These are phyloP conservation scores for Aspergillus bertholletiae DNA, from an alignment of 495 filamentous ascomycete genomes.

Conservation along the genomic window DNA sequence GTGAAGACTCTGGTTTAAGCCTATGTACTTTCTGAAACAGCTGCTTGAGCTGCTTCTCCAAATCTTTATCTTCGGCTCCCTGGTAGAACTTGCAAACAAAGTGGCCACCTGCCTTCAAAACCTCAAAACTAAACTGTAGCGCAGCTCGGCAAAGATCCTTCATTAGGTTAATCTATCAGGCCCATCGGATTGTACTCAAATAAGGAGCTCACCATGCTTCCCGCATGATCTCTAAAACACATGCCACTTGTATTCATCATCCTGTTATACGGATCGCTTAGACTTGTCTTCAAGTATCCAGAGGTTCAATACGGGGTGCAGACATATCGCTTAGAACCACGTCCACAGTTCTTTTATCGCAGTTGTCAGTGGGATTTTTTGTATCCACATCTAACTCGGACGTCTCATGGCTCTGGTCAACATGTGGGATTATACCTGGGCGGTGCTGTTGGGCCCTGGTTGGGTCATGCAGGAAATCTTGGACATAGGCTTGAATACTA, in stretches of 20 bases:
- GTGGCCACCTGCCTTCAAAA: slow-evolving; percentile 74
- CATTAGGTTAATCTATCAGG: slow-evolving; percentile 23
- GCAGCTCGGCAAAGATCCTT: slow-evolving; percentile 84
- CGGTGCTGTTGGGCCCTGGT: slow-evolving; percentile 51
- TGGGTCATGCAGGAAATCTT: slow-evolving; percentile 66
- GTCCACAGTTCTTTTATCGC: slow-evolving; percentile 64
- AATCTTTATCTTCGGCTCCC: slow-evolving; percentile 73
- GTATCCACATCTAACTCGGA: slow-evolving; percentile 6
- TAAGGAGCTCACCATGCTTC: slow-evolving; percentile 76
- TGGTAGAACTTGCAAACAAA: slow-evolving; percentile 99
- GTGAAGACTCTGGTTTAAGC: slow-evolving; percentile 86
- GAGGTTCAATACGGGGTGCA: slow-evolving; percentile 80
- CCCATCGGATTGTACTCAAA: no score
- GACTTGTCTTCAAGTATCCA: slow-evolving; percentile 75
- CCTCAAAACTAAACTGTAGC: slow-evolving; percentile 76
- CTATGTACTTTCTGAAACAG: slow-evolving; percentile 76
- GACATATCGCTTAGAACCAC: slow-evolving; percentile 98
- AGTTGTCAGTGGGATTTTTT: neutral
- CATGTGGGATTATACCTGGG: slow-evolving; percentile 6
- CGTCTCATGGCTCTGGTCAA: slow-evolving; percentile 1
- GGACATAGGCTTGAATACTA: slow-evolving; percentile 67
- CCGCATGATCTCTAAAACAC: slow-evolving; percentile 79
- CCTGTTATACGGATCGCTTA: slow-evolving; percentile 92
- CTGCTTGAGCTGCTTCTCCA: slow-evolving; percentile 67
- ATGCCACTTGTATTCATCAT: slow-evolving; percentile 98